Percentiles rank a stretch among this genome's conserved stretches.
Evolutionary conservation across 225 moss, liverwort and hornwort genomes (phyloP).

Genomic region (Pseudisothecium myosuroides): DNA sequence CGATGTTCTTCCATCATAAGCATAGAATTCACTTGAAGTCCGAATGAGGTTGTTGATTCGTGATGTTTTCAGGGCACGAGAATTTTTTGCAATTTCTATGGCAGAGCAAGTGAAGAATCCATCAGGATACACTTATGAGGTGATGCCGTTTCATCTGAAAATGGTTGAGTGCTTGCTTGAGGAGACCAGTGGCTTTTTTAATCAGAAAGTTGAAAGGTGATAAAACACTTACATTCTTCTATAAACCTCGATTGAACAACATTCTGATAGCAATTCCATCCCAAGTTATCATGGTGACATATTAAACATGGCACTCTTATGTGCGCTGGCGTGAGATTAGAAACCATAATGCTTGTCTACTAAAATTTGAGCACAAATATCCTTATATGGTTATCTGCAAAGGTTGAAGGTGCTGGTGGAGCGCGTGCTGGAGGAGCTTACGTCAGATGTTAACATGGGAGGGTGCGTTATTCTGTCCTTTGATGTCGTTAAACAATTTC

Average conservation of each 20-base stretch:
- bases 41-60: neutral
- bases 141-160: slow-evolving; percentile 85
- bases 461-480: slow-evolving; percentile 23
- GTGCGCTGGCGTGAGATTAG: neutral
- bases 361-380: neutral
- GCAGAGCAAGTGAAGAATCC: slow-evolving; percentile 51
- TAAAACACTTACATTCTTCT: neutral
- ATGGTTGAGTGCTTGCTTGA: slow-evolving; percentile 86
- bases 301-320: neutral
- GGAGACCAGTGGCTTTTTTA: slow-evolving; percentile 81
- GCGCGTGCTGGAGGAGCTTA: slow-evolving; percentile 80
- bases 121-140: slow-evolving; percentile 21
- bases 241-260: neutral
- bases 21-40: neutral
- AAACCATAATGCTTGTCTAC: neutral
- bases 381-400: slow-evolving; percentile 21
- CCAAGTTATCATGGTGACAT: neutral
- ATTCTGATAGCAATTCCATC: neutral
- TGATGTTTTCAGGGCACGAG: slow-evolving; percentile 42
- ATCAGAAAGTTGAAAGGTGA: slow-evolving; percentile 86
- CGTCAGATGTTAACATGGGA: slow-evolving; percentile 74
- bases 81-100: slow-evolving; percentile 64
- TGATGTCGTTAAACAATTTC: neutral
- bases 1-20: neutral
- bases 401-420: slow-evolving; percentile 85